phyloP scores from a whole-genome alignment of 148 eudicot genomes.

The Diospyros lotus region DNA sequence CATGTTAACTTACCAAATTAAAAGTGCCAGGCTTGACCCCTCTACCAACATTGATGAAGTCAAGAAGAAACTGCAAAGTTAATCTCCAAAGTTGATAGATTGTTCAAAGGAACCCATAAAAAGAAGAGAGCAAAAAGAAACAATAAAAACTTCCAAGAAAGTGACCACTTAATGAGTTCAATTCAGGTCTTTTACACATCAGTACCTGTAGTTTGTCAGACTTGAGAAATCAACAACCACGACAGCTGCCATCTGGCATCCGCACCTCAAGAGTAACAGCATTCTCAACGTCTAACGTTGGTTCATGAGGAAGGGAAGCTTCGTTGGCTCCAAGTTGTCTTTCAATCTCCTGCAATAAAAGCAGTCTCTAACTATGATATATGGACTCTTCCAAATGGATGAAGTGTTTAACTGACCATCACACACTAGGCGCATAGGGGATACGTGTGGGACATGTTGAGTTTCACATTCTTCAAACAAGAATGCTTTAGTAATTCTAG shows the following conservation, averaged over 20 bases:
- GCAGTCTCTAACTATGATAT: neutral
- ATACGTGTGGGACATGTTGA: no score
- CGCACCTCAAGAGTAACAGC: conserved; percentile 79
- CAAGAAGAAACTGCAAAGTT: conserved; percentile 62
- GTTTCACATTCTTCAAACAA: no score
- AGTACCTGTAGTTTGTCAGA: conserved; percentile 84
- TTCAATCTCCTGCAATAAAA: conserved; percentile 65
- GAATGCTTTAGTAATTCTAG: no score
- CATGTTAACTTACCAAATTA: conserved; percentile 59
- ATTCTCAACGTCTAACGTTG: conserved; percentile 65
- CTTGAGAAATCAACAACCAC: conserved; percentile 72
- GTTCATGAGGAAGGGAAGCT: conserved; percentile 94
- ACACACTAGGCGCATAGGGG: no score
- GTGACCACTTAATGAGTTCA: neutral
- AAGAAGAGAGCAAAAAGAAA: neutral
- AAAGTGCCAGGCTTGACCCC: conserved; percentile 75
- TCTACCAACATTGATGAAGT: conserved; percentile 89
- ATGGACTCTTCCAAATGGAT: no score
- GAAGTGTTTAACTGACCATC: no score
- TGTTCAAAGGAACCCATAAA: conserved; percentile 12
- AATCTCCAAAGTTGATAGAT: neutral
- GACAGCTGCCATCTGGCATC: conserved; percentile 94
- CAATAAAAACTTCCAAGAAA: no score
- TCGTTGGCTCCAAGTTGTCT: conserved; percentile 88
- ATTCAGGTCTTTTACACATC: conserved; percentile 3